Conservation (phyloP, 345 rosid species). For the Garcia nutans region DNA sequence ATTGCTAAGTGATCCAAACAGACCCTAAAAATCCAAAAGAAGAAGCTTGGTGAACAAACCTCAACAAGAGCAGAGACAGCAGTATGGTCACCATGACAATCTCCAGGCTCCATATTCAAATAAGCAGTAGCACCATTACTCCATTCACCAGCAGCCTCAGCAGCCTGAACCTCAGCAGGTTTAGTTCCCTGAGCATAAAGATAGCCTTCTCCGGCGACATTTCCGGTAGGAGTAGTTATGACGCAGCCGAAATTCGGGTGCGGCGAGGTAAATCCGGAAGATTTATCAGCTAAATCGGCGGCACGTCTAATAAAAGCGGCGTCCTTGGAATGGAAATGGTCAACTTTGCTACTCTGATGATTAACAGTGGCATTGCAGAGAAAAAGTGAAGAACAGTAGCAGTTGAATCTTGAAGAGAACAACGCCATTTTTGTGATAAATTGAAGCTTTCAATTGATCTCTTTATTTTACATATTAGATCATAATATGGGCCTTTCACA, state of each 20-base stretch:
- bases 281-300: constrained; percentile 62
- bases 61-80: constrained; percentile 88
- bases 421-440: constrained; percentile 31
- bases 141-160: constrained; percentile 59
- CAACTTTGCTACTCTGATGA: constrained; percentile 2
- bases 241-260: constrained; percentile 95
- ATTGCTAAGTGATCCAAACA: too few species aligned
- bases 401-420: constrained; percentile 28
- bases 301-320: constrained; percentile 62
- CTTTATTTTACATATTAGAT: too few species aligned
- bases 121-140: constrained; percentile 72
- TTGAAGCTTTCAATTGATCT: too few species aligned
- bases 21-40: neutral
- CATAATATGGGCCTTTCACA: too few species aligned
- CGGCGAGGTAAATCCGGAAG: constrained; percentile 82
- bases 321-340: constrained; percentile 43
- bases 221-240: constrained; percentile 47
- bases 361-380: constrained; percentile 30
- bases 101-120: constrained; percentile 89
- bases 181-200: constrained; percentile 86
- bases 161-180: constrained; percentile 73
- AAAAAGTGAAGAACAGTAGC: constrained; percentile 17
- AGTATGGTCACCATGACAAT: constrained; percentile 80
- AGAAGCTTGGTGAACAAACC: constrained; percentile 35
- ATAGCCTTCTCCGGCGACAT: constrained; percentile 75